Percentiles rank a stretch among this genome's conserved stretches.
phyloP scores from a whole-genome alignment of 1,284 basidiomycete species.

The Trichosporon ovoides region DNA sequence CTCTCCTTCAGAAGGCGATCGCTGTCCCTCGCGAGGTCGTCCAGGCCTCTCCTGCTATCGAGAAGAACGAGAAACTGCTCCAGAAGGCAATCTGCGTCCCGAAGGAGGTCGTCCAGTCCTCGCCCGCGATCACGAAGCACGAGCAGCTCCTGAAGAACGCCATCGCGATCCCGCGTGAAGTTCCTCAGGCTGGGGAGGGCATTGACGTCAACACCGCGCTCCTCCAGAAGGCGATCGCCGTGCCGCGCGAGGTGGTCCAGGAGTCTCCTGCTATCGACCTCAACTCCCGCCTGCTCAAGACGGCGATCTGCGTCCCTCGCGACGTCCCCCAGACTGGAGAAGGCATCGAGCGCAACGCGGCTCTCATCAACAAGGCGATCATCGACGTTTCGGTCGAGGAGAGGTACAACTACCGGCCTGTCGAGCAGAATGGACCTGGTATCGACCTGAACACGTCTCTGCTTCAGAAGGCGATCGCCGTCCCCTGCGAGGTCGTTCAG shows the following conservation, averaged over 20 bases:
- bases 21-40: neutral
- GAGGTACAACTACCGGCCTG: neutral
- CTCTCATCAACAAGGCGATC: neutral
- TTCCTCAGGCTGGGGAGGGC: neutral
- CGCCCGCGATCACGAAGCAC: neutral
- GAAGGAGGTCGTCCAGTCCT: neutral
- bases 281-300: neutral
- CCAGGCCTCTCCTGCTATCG: neutral
- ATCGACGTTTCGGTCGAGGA: neutral
- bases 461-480: neutral
- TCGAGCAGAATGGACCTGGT: neutral
- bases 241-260: neutral
- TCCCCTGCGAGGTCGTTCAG: neutral
- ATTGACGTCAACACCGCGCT: neutral
- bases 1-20: too few relatives aligned
- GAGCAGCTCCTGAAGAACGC: neutral
- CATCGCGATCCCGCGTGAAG: neutral
- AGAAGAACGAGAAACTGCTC: neutral
- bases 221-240: neutral
- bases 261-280: neutral
- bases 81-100: neutral
- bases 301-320: neutral
- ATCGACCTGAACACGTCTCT: neutral
- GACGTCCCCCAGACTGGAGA: neutral
- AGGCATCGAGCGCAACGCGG: neutral